Evolutionary conservation across 208 protist genomes (phyloP), one percentile per base, ranked within the genome.

Genomic region (Trypanosoma platydactyli): DNA sequence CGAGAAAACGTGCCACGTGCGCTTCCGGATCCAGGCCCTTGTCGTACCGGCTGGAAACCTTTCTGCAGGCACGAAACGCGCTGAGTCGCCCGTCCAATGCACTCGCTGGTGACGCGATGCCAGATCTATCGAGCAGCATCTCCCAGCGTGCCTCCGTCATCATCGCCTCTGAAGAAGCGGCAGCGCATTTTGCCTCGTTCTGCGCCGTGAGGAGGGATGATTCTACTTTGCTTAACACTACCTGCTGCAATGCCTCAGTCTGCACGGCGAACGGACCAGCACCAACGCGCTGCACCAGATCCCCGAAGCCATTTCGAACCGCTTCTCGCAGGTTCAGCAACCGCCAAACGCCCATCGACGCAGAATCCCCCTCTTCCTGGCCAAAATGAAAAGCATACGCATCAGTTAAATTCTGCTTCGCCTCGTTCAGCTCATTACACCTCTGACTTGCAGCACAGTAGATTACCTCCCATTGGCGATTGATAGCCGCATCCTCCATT

Each of bases 391-490:
- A 63, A 20, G 27, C 25, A 55, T 70, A 63, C n/a, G 42, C 29
- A 27, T 63, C 44, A 3, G 64, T 63, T 52, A 70, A 48, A 45
- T 16, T 41, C 25, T n/a, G 11, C 27, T n/a, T 38, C 3, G 45
- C n/a, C 9, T 70, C 64, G 12, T 45, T 18, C 12, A 70, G 25
- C 44, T 70, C 64, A 9, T 70, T 46, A 49, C 64, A 70, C 7
- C 64, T 41, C 45, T 63, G 52, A 44, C 53, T 70, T 46, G 45
- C 54, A 3, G 64, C 25, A 42, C 44, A 70, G 55, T 70, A 45
- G 35, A 70, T 63, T 1, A 24, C n/a, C 11, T 70, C 64, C 64
- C 53, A 70, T 12, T 54, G 35, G 18, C 27, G 55, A 25, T 70
- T 70, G 16, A 55, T 58, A 0, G 6, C 15, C 7, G 35, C 12